A percentile compares a stretch with the other conserved stretches of the same genome.
Evolutionary conservation across 2,329 filamentous ascomycete species (phyloP).

Genomic region (Aspergillus ochraceus): DNA sequence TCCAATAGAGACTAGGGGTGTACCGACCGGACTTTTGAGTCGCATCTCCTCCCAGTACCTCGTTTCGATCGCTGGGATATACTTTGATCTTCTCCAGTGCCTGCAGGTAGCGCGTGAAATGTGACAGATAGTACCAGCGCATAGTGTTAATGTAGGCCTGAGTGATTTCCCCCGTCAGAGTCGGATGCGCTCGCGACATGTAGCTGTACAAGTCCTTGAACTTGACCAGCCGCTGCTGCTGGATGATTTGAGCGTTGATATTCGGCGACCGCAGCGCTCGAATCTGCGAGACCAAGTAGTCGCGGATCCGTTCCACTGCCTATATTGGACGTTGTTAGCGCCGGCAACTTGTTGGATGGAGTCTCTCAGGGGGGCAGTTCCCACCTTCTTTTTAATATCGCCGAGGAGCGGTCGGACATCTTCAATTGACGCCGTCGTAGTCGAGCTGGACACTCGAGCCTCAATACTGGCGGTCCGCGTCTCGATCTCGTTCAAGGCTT

Average conservation of each 20-base stretch:
- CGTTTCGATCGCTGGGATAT: slow-evolving; percentile 77
- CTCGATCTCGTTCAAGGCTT: slow-evolving; percentile 79
- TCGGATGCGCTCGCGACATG: slow-evolving; percentile 74
- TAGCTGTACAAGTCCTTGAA: slow-evolving; percentile 89
- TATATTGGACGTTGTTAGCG: slow-evolving; percentile 32
- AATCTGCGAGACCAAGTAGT: slow-evolving; percentile 92
- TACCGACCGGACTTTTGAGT: slow-evolving; percentile 58
- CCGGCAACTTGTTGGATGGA: not conserved
- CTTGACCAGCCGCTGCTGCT: slow-evolving; percentile 84
- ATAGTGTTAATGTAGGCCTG: slow-evolving; percentile 97
- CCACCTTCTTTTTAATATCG: slow-evolving; percentile 77
- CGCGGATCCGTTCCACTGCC: slow-evolving; percentile 90
- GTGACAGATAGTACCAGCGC: slow-evolving; percentile 94
- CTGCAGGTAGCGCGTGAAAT: slow-evolving; percentile 84
- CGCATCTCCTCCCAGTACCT: slow-evolving; percentile 79
- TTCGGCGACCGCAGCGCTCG: slow-evolving; percentile 91
- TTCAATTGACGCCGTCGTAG: slow-evolving; percentile 70
- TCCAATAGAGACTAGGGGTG: not conserved
- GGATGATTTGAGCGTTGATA: slow-evolving; percentile 95
- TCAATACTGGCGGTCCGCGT: slow-evolving; percentile 72
- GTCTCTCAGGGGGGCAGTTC: slow-evolving; percentile 2
- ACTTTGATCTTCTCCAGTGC: slow-evolving; percentile 82
- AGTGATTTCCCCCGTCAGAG: slow-evolving; percentile 84
- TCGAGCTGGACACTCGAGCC: slow-evolving; percentile 61
- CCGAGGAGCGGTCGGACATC: slow-evolving; percentile 84